These are phyloP conservation scores for Diaporthe vaccinii DNA, from an alignment of 2,329 filamentous ascomycete species.

Conservation along the genomic window DNA sequence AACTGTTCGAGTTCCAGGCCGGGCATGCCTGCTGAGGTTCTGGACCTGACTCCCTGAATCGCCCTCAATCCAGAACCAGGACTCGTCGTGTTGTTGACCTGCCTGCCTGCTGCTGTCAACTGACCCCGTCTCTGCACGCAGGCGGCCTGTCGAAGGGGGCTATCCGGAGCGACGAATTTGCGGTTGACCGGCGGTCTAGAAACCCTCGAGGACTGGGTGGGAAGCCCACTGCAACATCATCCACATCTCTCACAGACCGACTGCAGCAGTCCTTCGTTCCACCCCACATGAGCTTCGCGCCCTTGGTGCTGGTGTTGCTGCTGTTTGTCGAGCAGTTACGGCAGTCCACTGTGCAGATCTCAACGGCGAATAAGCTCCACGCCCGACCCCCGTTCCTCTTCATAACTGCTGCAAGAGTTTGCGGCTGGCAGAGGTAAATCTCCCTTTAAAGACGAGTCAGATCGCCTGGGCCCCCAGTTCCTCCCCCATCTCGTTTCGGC, in stretches of 20 bases:
- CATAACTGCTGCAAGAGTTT: constrained; percentile 30
- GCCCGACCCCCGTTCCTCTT: constrained; percentile 23
- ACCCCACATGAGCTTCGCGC: constrained; percentile 31
- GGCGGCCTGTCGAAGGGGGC: constrained; percentile 13
- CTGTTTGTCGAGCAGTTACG: neutral
- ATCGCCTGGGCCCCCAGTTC: constrained; percentile 34
- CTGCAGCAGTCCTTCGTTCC: constrained; percentile 22
- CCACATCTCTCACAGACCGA: constrained; percentile 34
- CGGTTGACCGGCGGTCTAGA: constrained; percentile 20
- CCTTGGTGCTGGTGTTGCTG: constrained; percentile 27
- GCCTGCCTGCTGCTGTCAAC: constrained; percentile 6
- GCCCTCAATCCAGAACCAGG: constrained; percentile 9
- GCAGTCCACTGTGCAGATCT: constrained; percentile 23
- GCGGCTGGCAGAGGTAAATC: constrained; percentile 35
- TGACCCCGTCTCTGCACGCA: constrained; percentile 13
- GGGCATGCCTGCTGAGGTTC: neutral
- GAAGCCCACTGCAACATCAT: constrained; percentile 34
- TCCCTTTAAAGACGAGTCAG: constrained; percentile 36
- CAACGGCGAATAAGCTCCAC: constrained; percentile 37
- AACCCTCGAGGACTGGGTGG: constrained; percentile 17
- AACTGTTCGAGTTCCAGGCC: constrained; percentile 1
- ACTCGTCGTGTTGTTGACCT: constrained; percentile 1
- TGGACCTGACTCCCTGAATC: neutral
- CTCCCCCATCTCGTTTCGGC: constrained; percentile 22
- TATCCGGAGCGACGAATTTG: constrained; percentile 17